These are phyloP conservation scores for Cymodocea nodosa DNA, from an alignment of 116 monocot genomes.

Conservation along the genomic window DNA sequence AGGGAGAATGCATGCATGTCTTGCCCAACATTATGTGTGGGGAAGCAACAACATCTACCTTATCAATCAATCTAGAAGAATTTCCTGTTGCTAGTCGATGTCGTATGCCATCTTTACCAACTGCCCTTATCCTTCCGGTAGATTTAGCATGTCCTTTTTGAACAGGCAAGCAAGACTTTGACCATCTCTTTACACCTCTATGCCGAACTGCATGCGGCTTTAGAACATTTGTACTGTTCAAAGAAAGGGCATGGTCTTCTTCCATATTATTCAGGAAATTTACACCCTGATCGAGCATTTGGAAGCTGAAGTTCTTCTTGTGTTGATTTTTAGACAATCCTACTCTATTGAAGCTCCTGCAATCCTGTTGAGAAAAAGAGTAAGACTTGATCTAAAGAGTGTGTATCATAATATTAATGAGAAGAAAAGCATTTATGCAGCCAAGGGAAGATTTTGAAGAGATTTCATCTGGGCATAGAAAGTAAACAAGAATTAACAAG, in stretches of 20 bases:
- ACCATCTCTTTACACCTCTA: background rate
- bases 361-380: slow-evolving; percentile 1
- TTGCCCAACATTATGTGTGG: slow-evolving; percentile 32
- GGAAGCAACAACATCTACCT: slow-evolving; percentile 54
- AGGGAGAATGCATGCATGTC: slow-evolving; percentile 35
- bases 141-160: background rate
- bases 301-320: background rate
- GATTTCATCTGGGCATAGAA: background rate
- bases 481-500: background rate
- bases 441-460: background rate
- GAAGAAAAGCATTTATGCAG: background rate
- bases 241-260: background rate
- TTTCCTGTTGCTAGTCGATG: background rate
- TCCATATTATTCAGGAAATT: background rate
- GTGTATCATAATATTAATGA: background rate
- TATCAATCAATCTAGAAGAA: slow-evolving; percentile 11
- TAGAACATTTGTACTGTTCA: background rate
- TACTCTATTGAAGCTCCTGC: background rate
- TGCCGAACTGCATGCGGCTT: background rate
- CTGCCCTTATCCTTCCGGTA: slow-evolving; percentile 1
- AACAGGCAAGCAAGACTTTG: background rate
- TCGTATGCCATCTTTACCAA: background rate
- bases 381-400: background rate
- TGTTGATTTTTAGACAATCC: background rate
- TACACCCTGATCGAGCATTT: background rate